These are phyloP conservation scores for Microthyrium microscopicum DNA, from an alignment of 2,329 filamentous ascomycete species.

Conservation along the genomic window DNA sequence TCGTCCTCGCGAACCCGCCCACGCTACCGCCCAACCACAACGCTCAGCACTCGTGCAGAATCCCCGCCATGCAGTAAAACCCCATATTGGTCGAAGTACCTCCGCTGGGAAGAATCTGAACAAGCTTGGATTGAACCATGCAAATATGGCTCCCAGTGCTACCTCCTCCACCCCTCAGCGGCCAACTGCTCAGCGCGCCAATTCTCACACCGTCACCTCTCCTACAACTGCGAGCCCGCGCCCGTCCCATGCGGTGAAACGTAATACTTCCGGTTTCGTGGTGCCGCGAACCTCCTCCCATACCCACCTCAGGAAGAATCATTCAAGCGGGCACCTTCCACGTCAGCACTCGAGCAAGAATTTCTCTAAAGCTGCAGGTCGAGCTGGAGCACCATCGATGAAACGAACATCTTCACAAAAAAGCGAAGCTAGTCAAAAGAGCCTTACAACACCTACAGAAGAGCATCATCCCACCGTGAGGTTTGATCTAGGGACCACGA, in stretches of 20 bases:
- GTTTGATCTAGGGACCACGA: conserved; percentile 21
- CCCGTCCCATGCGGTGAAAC: conserved; percentile 21
- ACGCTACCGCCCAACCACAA: too few species aligned
- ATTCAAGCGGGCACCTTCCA: conserved; percentile 29
- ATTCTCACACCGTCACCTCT: conserved; percentile 20
- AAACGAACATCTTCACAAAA: conserved; percentile 14
- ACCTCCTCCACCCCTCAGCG: conserved; percentile 9
- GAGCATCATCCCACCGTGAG: conserved; percentile 22
- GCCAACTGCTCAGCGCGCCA: conserved; percentile 21
- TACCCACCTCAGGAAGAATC: conserved; percentile 22
- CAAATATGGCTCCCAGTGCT: conserved; percentile 8
- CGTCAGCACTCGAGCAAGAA: conserved; percentile 23
- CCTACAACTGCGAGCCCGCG: conserved; percentile 18
- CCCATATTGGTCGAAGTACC: conserved; percentile 21
- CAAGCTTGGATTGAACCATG: conserved; percentile 19
- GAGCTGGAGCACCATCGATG: conserved; percentile 15
- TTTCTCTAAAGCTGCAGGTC: conserved; percentile 20
- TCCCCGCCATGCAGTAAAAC: too few species aligned
- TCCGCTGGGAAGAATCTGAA: conserved; percentile 26
- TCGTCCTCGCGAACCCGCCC: too few species aligned
- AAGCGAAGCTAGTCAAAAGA: conserved; percentile 15
- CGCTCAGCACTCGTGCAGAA: too few species aligned
- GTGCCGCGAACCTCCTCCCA: conserved; percentile 19
- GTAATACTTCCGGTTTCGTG: conserved; percentile 24
- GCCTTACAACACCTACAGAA: conserved; percentile 17